phyloP scores from a whole-genome alignment of 108 stramenopile species.

The Cyclotella choctawhatcheeana region DNA sequence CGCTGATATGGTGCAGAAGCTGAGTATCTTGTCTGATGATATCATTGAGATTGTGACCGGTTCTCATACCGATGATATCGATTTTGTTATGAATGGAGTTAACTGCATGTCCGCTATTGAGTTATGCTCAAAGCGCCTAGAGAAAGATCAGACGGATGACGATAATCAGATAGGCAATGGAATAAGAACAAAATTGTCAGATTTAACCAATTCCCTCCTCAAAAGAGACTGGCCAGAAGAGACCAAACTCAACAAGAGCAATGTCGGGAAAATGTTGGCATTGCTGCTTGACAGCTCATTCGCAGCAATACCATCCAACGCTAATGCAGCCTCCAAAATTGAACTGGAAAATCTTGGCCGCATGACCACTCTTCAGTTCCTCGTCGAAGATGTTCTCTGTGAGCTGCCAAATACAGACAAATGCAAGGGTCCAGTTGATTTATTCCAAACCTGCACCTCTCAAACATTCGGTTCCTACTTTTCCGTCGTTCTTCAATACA shows the following conservation, averaged over 20 bases:
- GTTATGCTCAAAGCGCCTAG: slow-evolving; percentile 36
- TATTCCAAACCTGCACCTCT: slow-evolving; percentile 47
- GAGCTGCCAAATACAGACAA: slow-evolving; percentile 52
- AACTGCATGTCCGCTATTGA: slow-evolving; percentile 40
- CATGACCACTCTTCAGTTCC: slow-evolving; percentile 28
- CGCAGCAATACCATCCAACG: slow-evolving; percentile 8
- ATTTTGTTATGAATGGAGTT: slow-evolving; percentile 59
- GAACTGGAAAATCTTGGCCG: slow-evolving; percentile 32
- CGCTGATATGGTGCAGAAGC: slow-evolving; percentile 12
- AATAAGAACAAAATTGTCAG: slow-evolving; percentile 37
- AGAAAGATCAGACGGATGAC: slow-evolving; percentile 1
- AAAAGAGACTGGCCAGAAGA: slow-evolving; percentile 44
- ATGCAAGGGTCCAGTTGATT: slow-evolving; percentile 48
- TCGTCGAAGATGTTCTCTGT: slow-evolving; percentile 46
- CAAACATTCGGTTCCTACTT: slow-evolving; percentile 45
- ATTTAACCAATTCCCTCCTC: slow-evolving; percentile 37
- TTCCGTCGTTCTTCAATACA: slow-evolving; percentile 23
- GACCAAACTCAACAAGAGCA: slow-evolving; percentile 51
- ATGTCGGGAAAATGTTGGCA: slow-evolving; percentile 53
- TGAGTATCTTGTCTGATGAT: slow-evolving; percentile 26
- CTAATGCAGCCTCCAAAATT: not conserved
- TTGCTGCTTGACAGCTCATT: slow-evolving; percentile 44
- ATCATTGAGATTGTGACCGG: slow-evolving; percentile 43
- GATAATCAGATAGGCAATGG: not conserved
- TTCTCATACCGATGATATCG: slow-evolving; percentile 45